These are phyloP conservation scores for Solanum chacoense DNA, from an alignment of 305 asterid genomes.

Conservation along the genomic window DNA sequence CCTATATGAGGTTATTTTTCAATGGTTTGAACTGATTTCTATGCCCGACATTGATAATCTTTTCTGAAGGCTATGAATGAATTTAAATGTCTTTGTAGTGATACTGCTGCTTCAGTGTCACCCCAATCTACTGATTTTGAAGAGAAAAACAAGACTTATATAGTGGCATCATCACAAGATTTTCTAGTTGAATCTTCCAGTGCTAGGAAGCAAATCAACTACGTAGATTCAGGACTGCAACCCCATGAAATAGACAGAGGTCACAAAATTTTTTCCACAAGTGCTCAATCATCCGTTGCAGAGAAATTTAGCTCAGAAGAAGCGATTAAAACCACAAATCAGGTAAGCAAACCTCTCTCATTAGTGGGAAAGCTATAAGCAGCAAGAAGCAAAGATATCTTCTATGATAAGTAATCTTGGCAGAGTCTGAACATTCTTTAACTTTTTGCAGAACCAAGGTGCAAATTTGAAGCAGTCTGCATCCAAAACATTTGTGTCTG, in stretches of 20 bases:
- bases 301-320: background rate
- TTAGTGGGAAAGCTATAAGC: background rate
- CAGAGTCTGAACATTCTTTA: background rate
- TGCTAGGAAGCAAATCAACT: background rate
- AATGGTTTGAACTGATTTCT: constrained; percentile 2
- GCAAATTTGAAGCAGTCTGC: constrained; percentile 10
- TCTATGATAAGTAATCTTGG: background rate
- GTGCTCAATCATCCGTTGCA: constrained; percentile 10
- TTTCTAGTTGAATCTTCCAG: background rate
- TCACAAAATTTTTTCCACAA: background rate
- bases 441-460: constrained; percentile 7
- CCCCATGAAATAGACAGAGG: constrained; percentile 1
- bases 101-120: constrained; percentile 37
- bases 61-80: constrained; percentile 9
- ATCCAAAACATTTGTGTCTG: constrained; percentile 7
- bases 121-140: constrained; percentile 30
- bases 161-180: constrained; percentile 4
- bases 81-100: constrained; percentile 31
- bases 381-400: background rate
- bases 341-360: constrained; percentile 1
- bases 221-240: background rate
- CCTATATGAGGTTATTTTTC: background rate
- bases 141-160: constrained; percentile 21
- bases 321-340: constrained; percentile 1
- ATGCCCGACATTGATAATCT: background rate